phyloP scores from a whole-genome alignment of 805 yeast species.

The Saturnispora zaruensis region DNA sequence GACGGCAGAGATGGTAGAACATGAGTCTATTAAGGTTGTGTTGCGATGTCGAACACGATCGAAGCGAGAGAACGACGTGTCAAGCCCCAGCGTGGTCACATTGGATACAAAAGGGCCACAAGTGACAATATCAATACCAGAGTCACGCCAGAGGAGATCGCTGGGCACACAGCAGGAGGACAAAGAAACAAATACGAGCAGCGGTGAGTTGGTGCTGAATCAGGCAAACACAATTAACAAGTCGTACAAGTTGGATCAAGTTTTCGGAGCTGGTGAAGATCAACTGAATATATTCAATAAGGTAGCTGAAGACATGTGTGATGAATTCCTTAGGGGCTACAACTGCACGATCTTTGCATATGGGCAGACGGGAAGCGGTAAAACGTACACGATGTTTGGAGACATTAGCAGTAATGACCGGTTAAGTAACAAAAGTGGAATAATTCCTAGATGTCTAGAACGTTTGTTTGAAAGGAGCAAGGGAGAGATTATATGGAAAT shows the following conservation, averaged over 20 bases:
- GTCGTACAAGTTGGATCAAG: conserved; percentile 46
- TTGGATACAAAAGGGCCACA: conserved; percentile 30
- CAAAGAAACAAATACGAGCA: background rate
- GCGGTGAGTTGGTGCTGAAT: background rate
- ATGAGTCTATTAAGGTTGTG: conserved; percentile 39
- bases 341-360: conserved; percentile 51
- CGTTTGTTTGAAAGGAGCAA: conserved; percentile 30
- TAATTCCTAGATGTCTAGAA: conserved; percentile 41
- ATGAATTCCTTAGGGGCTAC: conserved; percentile 42
- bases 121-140: conserved; percentile 9
- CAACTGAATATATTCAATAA: conserved; percentile 37
- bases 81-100: conserved; percentile 40
- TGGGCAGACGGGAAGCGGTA: conserved; percentile 58
- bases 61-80: conserved; percentile 34
- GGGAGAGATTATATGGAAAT: conserved; percentile 39
- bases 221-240: conserved; percentile 12
- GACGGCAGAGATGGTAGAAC: background rate
- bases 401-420: conserved; percentile 9
- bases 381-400: conserved; percentile 56
- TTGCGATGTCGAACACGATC: conserved; percentile 49
- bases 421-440: conserved; percentile 29
- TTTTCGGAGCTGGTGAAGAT: conserved; percentile 46
- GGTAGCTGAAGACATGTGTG: conserved; percentile 40
- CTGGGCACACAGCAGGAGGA: background rate
- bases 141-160: background rate